Conservation (phyloP, 305 asterid species). For the Fraxinus albicans region DNA sequence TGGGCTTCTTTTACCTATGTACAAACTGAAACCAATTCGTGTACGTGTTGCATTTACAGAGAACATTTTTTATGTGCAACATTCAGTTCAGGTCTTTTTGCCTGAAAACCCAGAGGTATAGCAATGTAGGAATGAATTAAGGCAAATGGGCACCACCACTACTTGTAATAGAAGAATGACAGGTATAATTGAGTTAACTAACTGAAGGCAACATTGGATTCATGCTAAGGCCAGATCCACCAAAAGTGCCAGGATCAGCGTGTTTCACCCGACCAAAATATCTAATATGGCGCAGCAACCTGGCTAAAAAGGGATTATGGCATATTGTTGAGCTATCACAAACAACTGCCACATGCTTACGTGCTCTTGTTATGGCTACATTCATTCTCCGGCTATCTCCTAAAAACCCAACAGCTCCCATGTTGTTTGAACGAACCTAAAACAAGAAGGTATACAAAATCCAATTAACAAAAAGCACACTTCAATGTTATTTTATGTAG, state of each 20-base stretch:
- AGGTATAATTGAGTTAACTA: conserved; percentile 22
- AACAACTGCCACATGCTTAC: conserved; percentile 82
- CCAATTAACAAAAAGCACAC: neutral
- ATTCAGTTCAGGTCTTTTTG: neutral
- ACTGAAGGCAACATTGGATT: conserved; percentile 84
- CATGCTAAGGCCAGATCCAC: conserved; percentile 84
- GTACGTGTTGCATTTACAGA: neutral
- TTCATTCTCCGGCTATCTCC: conserved; percentile 97
- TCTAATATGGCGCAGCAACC: conserved; percentile 87
- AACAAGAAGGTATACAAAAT: conserved; percentile 1
- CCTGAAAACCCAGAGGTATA: neutral
- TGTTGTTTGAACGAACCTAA: conserved; percentile 92
- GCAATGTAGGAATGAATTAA: neutral
- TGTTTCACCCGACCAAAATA: conserved; percentile 85
- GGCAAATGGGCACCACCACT: neutral
- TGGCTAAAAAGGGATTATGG: conserved; percentile 87
- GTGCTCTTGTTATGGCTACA: conserved; percentile 96
- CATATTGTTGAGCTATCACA: conserved; percentile 98
- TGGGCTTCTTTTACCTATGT: neutral
- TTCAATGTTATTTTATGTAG: neutral
- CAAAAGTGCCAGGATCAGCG: conserved; percentile 79
- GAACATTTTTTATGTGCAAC: neutral
- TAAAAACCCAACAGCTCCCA: conserved; percentile 95
- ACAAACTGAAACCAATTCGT: neutral
- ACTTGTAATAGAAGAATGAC: conserved; percentile 10